Evolutionary conservation across 345 rosid genomes (phyloP), one percentile per base, ranked within the genome.

Genomic region (Corchorus capsularis): DNA sequence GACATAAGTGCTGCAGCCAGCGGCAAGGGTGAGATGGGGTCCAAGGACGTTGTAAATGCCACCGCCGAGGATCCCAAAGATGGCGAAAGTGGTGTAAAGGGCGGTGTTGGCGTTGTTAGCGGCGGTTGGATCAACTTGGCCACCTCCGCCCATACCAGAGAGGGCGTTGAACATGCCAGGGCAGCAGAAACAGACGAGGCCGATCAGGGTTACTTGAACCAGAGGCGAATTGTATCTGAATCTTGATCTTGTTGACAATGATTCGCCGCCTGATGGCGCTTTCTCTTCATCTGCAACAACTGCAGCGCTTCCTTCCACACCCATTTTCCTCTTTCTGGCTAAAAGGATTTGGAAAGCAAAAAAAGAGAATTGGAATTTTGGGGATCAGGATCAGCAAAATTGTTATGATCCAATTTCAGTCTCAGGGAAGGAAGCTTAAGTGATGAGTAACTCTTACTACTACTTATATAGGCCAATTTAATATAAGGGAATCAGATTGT

Each of bases 131-230:
- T 95, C 88, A 4, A 93, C 85, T 79, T 95, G 99, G 16, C 98
- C 99, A 0, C 96, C 98, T 2, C 94, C 99, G 16, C 99, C 99
- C 99, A 95, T 90, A 6, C 99, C 99, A 37, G 96, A 87, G 72
- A 95, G 89, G 37, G 99, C 99, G 72, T 95, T 95, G 85, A 93
- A 95, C 94, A 95, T 95, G 2, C 97, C 97, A 0, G 99, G 99
- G 47, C 98, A 95, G 73, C 99, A 95, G 81, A 95, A 95, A 70
- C 99, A 95, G 57, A 95, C 99, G 8, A 95, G 75, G 0, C 97
- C 99, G 53, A 95, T 92, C 27, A 93, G 81, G 66, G 66, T 67
- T 11, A 95, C 90, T 75, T 95, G 99, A 3, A 87, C 77, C 0
- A 93, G 74, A 1, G 98, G 98, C 0, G 98, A 94, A 76, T 93